Evolutionary conservation across 1,139 yeast species (phyloP).

Genomic region (Debaryomyces nepalensis): DNA sequence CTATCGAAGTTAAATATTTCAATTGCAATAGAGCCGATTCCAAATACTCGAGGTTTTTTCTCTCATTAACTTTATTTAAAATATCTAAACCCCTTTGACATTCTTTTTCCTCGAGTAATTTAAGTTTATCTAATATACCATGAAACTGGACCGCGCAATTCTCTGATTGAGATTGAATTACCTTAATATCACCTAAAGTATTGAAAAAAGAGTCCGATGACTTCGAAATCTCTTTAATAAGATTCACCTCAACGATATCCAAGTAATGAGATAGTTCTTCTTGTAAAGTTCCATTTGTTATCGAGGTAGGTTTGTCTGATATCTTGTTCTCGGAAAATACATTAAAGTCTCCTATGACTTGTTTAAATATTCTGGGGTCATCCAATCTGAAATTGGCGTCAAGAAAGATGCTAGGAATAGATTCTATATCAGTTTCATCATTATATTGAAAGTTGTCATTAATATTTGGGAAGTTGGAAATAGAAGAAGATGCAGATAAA

Average conservation of each 20-base stretch:
- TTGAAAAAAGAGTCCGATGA: slow-evolving; percentile 85
- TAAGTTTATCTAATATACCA: slow-evolving; percentile 46
- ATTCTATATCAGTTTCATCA: slow-evolving; percentile 24
- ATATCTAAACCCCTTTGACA: slow-evolving; percentile 58
- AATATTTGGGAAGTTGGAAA: slow-evolving; percentile 14
- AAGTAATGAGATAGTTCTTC: slow-evolving; percentile 81
- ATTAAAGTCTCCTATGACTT: slow-evolving; percentile 63
- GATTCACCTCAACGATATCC: slow-evolving; percentile 80
- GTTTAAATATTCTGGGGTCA: slow-evolving; percentile 82
- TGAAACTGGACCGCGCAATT: slow-evolving; percentile 55
- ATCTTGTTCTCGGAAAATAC: slow-evolving; percentile 34
- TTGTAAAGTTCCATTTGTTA: slow-evolving; percentile 64
- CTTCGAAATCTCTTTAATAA: slow-evolving; percentile 81
- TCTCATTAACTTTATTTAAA: slow-evolving; percentile 55
- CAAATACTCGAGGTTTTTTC: slow-evolving; percentile 63
- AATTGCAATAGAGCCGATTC: slow-evolving; percentile 72
- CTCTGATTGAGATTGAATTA: slow-evolving; percentile 61
- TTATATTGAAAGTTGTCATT: slow-evolving; percentile 10
- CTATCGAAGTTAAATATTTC: slow-evolving; percentile 49
- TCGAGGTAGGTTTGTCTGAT: slow-evolving; percentile 19
- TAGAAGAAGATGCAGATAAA: slow-evolving; percentile 11
- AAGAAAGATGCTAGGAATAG: slow-evolving; percentile 73
- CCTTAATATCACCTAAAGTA: slow-evolving; percentile 77
- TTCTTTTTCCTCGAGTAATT: slow-evolving; percentile 50
- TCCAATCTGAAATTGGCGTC: slow-evolving; percentile 76